Conservation (phyloP, 257 asterid genomes). For the Gardenia jasminoides region DNA sequence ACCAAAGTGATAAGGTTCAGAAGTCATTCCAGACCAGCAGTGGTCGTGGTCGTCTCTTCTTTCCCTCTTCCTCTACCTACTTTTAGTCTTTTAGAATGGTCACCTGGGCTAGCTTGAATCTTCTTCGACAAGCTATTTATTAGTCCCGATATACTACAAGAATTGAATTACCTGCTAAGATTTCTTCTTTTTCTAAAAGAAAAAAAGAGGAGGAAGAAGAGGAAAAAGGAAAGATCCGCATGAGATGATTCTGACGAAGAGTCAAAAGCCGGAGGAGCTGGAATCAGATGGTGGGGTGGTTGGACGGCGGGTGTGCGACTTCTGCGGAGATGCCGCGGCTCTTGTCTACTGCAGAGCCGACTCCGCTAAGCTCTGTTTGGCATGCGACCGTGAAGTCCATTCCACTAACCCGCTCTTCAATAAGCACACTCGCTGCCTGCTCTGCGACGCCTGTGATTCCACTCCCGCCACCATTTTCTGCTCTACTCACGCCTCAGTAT, state of each 20-base stretch:
- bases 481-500: conserved; percentile 53
- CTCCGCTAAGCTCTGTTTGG: conserved; percentile 80
- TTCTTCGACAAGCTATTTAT: neutral
- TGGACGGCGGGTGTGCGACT: conserved; percentile 57
- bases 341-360: conserved; percentile 88
- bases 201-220: too few relatives aligned
- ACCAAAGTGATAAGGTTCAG: neutral
- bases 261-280: neutral
- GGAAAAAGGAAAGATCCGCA: neutral
- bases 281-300: too few relatives aligned
- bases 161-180: too few relatives aligned
- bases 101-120: neutral
- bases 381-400: conserved; percentile 83
- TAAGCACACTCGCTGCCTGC: conserved; percentile 77
- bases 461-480: conserved; percentile 80
- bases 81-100: neutral
- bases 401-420: conserved; percentile 80
- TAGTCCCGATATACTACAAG: neutral
- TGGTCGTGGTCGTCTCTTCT: neutral
- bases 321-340: conserved; percentile 65
- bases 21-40: neutral
- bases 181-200: too few relatives aligned
- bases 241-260: neutral
- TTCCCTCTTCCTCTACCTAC: neutral
- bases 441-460: conserved; percentile 69